Percentiles rank a stretch among this genome's conserved stretches.
Conservation (phyloP, 1,284 basidiomycete genomes). For the Paramarasmius palmivorus region DNA sequence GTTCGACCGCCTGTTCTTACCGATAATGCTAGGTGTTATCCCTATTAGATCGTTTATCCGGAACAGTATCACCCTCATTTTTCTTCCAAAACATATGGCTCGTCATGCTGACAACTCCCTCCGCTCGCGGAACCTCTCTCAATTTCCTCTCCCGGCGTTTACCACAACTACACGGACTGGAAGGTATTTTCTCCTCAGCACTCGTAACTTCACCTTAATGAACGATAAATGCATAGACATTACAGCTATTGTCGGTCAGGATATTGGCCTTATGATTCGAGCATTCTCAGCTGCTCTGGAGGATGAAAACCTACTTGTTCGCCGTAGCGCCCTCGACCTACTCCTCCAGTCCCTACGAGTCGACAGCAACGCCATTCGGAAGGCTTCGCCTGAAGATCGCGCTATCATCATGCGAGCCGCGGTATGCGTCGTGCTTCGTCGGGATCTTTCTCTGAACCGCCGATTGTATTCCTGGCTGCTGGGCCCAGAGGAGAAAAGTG, state of each 20-base stretch:
- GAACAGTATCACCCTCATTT: slow-evolving; percentile 81
- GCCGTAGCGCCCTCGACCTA: slow-evolving; percentile 81
- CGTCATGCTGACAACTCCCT: slow-evolving; percentile 87
- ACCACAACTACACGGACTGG: slow-evolving; percentile 65
- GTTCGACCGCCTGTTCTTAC: background rate
- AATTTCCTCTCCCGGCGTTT: slow-evolving; percentile 86
- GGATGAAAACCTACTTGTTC: slow-evolving; percentile 88
- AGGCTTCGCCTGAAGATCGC: slow-evolving; percentile 67
- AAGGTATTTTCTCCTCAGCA: slow-evolving; percentile 67
- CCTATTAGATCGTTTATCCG: slow-evolving; percentile 82
- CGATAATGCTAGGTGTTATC: slow-evolving; percentile 66
- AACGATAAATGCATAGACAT: slow-evolving; percentile 53
- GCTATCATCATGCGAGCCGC: slow-evolving; percentile 79
- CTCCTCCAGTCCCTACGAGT: slow-evolving; percentile 74
- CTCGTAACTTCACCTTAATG: no score
- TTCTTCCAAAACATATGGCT: slow-evolving; percentile 97
- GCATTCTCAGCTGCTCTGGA: slow-evolving; percentile 88
- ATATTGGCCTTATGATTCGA: slow-evolving; percentile 90
- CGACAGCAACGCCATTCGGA: slow-evolving; percentile 69
- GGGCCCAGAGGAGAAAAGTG: slow-evolving; percentile 76
- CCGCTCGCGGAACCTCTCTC: slow-evolving; percentile 83
- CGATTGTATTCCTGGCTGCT: slow-evolving; percentile 93
- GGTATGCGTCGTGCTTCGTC: slow-evolving; percentile 81
- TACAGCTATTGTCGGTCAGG: slow-evolving; percentile 73
- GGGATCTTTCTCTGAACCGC: slow-evolving; percentile 92